These are phyloP conservation scores for Glarea lozoyensis DNA, from an alignment of 495 filamentous ascomycete species.

Conservation along the genomic window DNA sequence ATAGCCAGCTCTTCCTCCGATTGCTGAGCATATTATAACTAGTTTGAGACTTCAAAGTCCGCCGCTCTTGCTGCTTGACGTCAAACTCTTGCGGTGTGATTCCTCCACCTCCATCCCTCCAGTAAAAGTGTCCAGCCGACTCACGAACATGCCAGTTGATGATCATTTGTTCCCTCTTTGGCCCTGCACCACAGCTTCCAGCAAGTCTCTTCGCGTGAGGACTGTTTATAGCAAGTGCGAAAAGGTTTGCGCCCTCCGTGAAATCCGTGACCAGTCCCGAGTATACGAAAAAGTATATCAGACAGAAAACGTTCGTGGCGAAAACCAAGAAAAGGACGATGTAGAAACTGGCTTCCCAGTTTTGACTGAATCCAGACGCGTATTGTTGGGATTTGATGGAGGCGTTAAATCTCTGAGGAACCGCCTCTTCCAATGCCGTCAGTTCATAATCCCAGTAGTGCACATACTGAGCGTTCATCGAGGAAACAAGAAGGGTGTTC, in stretches of 20 bases:
- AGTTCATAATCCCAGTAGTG: slow-evolving; percentile 45
- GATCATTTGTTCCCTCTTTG: slow-evolving; percentile 39
- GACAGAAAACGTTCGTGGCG: slow-evolving; percentile 49
- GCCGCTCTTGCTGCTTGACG: background rate
- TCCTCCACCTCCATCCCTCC: slow-evolving; percentile 5
- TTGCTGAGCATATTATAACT: slow-evolving; percentile 13
- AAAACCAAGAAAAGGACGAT: slow-evolving; percentile 52
- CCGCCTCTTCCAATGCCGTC: slow-evolving; percentile 21
- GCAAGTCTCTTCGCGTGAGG: slow-evolving; percentile 44
- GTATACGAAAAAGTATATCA: slow-evolving; percentile 35
- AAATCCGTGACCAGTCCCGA: slow-evolving; percentile 61
- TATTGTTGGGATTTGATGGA: slow-evolving; percentile 50
- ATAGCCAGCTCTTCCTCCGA: slow-evolving; percentile 11
- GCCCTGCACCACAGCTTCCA: slow-evolving; percentile 59
- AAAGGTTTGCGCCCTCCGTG: slow-evolving; percentile 66
- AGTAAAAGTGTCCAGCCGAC: slow-evolving; percentile 9
- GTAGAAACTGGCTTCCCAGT: slow-evolving; percentile 56
- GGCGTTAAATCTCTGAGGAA: slow-evolving; percentile 47
- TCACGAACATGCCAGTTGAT: slow-evolving; percentile 52
- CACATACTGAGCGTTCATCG: slow-evolving; percentile 44
- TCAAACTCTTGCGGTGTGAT: slow-evolving; percentile 1
- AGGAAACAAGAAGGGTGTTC: slow-evolving; percentile 49
- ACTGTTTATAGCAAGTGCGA: slow-evolving; percentile 59
- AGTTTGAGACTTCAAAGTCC: slow-evolving; percentile 5
- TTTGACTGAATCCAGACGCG: slow-evolving; percentile 44